phyloP scores from a whole-genome alignment of 768 basidiomycete genomes.

The Filobasidium floriforme region DNA sequence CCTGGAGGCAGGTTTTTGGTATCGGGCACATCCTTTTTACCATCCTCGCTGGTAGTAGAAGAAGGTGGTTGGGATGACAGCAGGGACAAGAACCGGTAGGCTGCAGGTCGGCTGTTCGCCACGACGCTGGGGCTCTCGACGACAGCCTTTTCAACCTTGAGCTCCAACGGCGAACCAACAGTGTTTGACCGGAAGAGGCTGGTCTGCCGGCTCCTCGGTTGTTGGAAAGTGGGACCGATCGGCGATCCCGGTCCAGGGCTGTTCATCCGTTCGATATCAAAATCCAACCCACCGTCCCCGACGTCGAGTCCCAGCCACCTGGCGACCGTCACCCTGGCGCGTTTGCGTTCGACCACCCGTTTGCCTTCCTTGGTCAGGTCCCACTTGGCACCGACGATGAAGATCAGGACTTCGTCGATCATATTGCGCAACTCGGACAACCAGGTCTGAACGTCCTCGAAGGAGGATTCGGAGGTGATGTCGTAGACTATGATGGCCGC shows the following conservation, averaged over 20 bases:
- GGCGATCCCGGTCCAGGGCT: constrained; percentile 5
- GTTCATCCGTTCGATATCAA: constrained; percentile 4
- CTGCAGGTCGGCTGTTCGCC: constrained; percentile 4
- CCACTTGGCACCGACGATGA: constrained; percentile 82
- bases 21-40: constrained; percentile 10
- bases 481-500: constrained; percentile 91
- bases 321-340: constrained; percentile 16
- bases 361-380: constrained; percentile 31
- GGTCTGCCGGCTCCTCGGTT: constrained; percentile 1
- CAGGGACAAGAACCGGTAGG: constrained; percentile 22
- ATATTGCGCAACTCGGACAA: constrained; percentile 51
- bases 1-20: constrained; percentile 13
- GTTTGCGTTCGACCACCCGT: constrained; percentile 14
- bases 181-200: neutral
- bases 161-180: neutral
- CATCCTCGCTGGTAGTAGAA: constrained; percentile 3
- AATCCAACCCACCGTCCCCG: neutral
- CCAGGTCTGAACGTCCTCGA: constrained; percentile 88
- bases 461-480: constrained; percentile 79
- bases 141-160: neutral
- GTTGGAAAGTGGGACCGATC: neutral
- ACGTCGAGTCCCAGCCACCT: constrained; percentile 16
- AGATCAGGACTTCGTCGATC: constrained; percentile 68
- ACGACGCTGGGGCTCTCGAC: neutral
- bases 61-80: constrained; percentile 7